Evolutionary conservation across 495 filamentous ascomycete genomes (phyloP).

Genomic region (Podospora fimiseda): DNA sequence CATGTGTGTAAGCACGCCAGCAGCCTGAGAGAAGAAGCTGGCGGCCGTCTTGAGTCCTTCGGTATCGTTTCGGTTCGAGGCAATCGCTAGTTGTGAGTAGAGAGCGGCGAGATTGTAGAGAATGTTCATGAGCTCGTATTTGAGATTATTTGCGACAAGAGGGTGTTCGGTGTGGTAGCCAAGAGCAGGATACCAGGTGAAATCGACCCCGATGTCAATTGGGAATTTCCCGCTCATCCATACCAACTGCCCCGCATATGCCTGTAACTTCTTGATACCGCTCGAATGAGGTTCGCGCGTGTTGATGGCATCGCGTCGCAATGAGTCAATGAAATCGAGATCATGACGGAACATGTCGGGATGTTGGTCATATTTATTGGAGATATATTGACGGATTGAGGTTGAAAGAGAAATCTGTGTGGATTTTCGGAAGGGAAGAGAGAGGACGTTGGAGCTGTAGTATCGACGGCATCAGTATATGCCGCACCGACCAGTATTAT

Average conservation of each 20-base stretch:
- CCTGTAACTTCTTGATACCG: conserved; percentile 77
- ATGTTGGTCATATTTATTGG: conserved; percentile 97
- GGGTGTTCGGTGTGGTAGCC: conserved; percentile 81
- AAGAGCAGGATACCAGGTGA: conserved; percentile 89
- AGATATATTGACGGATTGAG: conserved; percentile 94
- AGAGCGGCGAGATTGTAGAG: conserved; percentile 88
- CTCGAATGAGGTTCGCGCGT: conserved; percentile 85
- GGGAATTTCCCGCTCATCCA: conserved; percentile 96
- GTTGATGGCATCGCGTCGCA: conserved; percentile 77
- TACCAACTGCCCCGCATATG: conserved; percentile 86
- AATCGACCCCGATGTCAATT: conserved; percentile 92
- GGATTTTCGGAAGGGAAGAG: conserved; percentile 81
- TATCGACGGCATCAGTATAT: not conserved
- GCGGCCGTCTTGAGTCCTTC: conserved; percentile 85
- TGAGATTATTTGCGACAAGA: conserved; percentile 83
- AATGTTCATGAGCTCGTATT: conserved; percentile 91
- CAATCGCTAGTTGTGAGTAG: conserved; percentile 85
- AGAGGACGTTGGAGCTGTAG: conserved; percentile 39
- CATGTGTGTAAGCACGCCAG: conserved; percentile 76
- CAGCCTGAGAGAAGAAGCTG: conserved; percentile 85
- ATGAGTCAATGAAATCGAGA: conserved; percentile 74
- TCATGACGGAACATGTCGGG: conserved; percentile 95
- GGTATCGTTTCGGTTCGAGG: conserved; percentile 66
- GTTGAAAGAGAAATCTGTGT: conserved; percentile 65
- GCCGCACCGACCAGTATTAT: not conserved